phyloP scores from a whole-genome alignment of 1,284 basidiomycete species.

The Heterobasidion parviporum region DNA sequence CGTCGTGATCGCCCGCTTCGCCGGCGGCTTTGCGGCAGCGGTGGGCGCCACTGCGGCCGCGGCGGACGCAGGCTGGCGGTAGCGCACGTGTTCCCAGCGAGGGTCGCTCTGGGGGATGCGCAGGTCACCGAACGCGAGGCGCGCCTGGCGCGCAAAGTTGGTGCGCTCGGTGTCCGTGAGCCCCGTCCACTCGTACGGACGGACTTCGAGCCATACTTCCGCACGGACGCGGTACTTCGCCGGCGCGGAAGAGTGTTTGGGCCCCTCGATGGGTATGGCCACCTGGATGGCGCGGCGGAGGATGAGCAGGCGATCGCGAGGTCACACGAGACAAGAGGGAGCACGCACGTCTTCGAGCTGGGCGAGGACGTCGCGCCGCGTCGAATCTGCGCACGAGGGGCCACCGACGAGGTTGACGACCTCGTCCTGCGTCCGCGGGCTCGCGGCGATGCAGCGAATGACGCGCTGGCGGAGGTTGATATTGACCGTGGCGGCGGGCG shows the following conservation, averaged over 20 bases:
- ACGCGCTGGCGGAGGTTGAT: slow-evolving; percentile 28
- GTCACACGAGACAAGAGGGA: background rate
- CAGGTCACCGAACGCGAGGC: slow-evolving; percentile 4
- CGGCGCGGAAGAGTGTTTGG: slow-evolving; percentile 24
- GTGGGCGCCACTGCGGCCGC: background rate
- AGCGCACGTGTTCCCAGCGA: slow-evolving; percentile 10
- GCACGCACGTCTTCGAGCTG: slow-evolving; percentile 40
- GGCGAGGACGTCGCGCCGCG: slow-evolving; percentile 14
- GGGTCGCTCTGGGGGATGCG: slow-evolving; percentile 10
- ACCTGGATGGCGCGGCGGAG: slow-evolving; percentile 26
- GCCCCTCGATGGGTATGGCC: slow-evolving; percentile 33
- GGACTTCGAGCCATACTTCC: slow-evolving; percentile 53
- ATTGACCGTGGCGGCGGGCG: background rate
- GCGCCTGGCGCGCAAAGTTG: slow-evolving; percentile 5
- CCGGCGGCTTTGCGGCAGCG: background rate
- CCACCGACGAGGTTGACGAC: slow-evolving; percentile 16
- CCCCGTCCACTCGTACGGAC: slow-evolving; percentile 40
- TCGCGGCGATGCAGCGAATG: slow-evolving; percentile 45
- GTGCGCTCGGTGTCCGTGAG: slow-evolving; percentile 8
- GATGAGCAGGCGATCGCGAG: slow-evolving; percentile 1
- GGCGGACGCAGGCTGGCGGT: background rate
- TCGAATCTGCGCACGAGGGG: slow-evolving; percentile 6
- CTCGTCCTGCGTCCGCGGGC: slow-evolving; percentile 3
- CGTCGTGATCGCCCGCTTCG: background rate
- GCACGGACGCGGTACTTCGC: slow-evolving; percentile 46